Percentiles rank a stretch among this genome's conserved stretches.
phyloP scores from a whole-genome alignment of 2,329 filamentous ascomycete genomes.

The Fusarium vanettenii region DNA sequence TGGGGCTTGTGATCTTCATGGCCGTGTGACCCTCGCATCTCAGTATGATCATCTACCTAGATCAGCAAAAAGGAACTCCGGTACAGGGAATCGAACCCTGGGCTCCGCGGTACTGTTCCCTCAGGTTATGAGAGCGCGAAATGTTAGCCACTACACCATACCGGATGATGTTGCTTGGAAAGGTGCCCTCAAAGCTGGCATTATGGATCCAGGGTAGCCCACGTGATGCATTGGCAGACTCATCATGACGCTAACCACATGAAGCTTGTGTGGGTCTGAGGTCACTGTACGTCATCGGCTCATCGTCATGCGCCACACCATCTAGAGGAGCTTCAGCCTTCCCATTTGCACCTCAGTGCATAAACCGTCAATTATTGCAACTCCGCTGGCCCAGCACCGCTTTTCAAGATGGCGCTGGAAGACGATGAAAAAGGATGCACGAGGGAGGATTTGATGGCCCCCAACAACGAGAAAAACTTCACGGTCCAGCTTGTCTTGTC shows the following conservation, averaged over 20 bases:
- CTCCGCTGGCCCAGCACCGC: conserved; percentile 6
- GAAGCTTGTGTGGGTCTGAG: conserved; percentile 23
- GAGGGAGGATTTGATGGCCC: conserved; percentile 35
- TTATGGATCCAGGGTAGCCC: not conserved
- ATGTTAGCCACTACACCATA: conserved; percentile 51
- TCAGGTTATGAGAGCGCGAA: conserved; percentile 45
- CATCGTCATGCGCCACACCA: conserved; percentile 24
- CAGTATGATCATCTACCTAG: too few species aligned
- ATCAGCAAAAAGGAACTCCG: not conserved
- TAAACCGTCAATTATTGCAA: conserved; percentile 10
- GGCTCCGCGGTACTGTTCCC: not conserved
- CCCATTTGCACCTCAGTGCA: conserved; percentile 21
- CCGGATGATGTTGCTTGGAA: conserved; percentile 27
- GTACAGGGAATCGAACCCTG: not conserved
- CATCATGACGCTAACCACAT: not conserved
- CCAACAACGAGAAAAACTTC: conserved; percentile 55
- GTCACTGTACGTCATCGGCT: conserved; percentile 32
- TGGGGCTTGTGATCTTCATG: not conserved
- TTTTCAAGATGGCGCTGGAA: conserved; percentile 13
- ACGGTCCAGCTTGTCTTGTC: conserved; percentile 79
- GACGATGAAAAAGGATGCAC: not conserved
- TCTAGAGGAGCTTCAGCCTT: conserved; percentile 28
- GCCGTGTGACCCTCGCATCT: not conserved
- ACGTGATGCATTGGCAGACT: not conserved
- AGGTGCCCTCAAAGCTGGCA: rapidly evolving